These are phyloP conservation scores for Phytophthora macrochlamydospora DNA, from an alignment of 352 stramenopile genomes.

Conservation along the genomic window DNA sequence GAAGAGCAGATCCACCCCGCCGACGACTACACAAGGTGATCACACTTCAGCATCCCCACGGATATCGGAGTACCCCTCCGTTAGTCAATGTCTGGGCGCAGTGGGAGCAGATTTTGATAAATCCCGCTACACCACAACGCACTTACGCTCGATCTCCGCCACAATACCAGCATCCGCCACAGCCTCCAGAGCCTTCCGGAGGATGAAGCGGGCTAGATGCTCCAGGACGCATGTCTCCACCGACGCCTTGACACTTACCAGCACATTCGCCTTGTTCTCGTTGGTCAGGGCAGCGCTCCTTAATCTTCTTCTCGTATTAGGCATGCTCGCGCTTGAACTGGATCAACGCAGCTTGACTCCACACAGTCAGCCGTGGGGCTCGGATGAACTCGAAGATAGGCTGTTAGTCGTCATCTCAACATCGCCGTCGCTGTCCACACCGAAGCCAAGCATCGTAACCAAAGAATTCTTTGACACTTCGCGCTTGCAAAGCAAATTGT, in stretches of 20 bases:
- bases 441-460: conserved; percentile 9
- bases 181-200: conserved; percentile 14
- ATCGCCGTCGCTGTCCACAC: conserved; percentile 8
- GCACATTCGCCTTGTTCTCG: conserved; percentile 15
- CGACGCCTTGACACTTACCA: conserved; percentile 10
- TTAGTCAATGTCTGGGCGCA: too few species aligned
- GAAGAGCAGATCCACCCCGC: too few species aligned
- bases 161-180: conserved; percentile 18
- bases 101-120: too few species aligned
- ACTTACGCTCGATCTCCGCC: conserved; percentile 18
- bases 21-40: too few species aligned
- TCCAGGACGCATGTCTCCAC: conserved; percentile 15
- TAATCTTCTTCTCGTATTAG: conserved; percentile 13
- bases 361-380: conserved; percentile 10
- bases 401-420: conserved; percentile 14
- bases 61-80: too few species aligned
- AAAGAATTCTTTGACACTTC: conserved; percentile 20
- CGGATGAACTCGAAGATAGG: conserved; percentile 16
- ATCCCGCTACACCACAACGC: not conserved
- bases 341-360: conserved; percentile 12
- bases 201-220: conserved; percentile 20
- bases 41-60: too few species aligned
- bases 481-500: not conserved
- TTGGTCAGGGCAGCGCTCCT: conserved; percentile 7
- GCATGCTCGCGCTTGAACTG: conserved; percentile 10